These are phyloP conservation scores for Vanilla planifolia DNA, from an alignment of 106 monocot species.

Conservation along the genomic window DNA sequence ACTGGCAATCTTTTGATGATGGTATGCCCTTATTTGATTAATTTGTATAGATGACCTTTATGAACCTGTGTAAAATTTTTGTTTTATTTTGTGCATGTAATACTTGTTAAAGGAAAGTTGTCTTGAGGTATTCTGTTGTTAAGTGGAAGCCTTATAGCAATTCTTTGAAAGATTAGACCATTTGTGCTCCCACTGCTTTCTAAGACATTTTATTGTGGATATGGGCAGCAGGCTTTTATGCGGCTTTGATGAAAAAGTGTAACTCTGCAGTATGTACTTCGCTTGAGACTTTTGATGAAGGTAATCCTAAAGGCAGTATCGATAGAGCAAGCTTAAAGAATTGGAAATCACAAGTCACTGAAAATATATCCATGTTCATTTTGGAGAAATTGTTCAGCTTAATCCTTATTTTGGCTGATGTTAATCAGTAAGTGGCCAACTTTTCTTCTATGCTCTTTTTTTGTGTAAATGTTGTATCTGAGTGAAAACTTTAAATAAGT, in stretches of 20 bases:
- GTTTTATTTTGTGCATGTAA: no score
- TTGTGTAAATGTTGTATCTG: no score
- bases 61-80: no score
- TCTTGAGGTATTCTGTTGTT: no score
- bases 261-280: constrained; percentile 19
- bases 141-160: no score
- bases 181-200: no score
- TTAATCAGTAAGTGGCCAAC: constrained; percentile 47
- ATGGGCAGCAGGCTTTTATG: constrained; percentile 92
- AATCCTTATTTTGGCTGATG: constrained; percentile 48
- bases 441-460: background rate
- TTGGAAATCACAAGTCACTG: constrained; percentile 18
- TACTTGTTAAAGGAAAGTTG: no score
- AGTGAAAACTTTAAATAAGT: no score
- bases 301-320: constrained; percentile 7
- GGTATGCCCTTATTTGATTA: no score
- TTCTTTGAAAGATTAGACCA: no score
- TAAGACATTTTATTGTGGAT: constrained; percentile 32
- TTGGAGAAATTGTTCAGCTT: constrained; percentile 55
- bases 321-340: constrained; percentile 11
- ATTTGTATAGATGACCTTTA: no score
- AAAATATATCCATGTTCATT: constrained; percentile 37
- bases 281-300: constrained; percentile 16
- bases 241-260: constrained; percentile 60
- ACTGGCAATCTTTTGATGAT: no score